Conservation (phyloP, 768 basidiomycete genomes). For the Macrolepiota albuminosa region DNA sequence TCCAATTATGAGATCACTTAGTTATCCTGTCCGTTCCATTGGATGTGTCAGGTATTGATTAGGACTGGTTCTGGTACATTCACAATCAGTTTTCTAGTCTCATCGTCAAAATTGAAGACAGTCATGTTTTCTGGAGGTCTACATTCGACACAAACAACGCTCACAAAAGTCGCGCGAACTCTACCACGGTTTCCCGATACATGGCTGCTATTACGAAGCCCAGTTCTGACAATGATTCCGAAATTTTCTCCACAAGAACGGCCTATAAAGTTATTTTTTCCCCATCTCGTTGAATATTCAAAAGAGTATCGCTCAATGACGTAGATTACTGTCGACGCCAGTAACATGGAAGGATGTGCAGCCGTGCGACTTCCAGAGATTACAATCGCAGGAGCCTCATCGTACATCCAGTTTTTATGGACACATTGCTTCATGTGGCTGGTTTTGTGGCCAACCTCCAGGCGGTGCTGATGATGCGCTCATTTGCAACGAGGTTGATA, state of each 20-base stretch:
- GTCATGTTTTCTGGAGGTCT: slow-evolving; percentile 26
- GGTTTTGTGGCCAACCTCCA: slow-evolving; percentile 66
- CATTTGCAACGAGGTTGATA: slow-evolving; percentile 55
- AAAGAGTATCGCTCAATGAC: slow-evolving; percentile 53
- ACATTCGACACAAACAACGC: slow-evolving; percentile 24
- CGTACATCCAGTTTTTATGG: slow-evolving; percentile 19
- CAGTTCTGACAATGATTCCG: slow-evolving; percentile 21
- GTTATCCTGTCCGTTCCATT: too few relatives aligned
- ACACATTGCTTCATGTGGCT: slow-evolving; percentile 63
- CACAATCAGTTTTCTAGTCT: slow-evolving; percentile 36
- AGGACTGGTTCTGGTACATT: slow-evolving; percentile 37
- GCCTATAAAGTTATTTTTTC: slow-evolving; percentile 62
- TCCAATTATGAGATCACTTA: too few relatives aligned
- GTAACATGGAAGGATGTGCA: slow-evolving; percentile 50
- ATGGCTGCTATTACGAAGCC: slow-evolving; percentile 27
- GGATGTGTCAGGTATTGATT: slow-evolving; percentile 23
- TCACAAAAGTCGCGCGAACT: slow-evolving; percentile 31
- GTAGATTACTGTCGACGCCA: slow-evolving; percentile 43
- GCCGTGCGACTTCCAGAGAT: slow-evolving; percentile 34
- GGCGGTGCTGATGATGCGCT: slow-evolving; percentile 45
- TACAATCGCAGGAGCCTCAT: slow-evolving; percentile 30
- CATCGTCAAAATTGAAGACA: slow-evolving; percentile 18
- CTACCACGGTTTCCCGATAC: slow-evolving; percentile 30
- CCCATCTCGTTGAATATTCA: slow-evolving; percentile 63
- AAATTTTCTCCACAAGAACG: slow-evolving; percentile 51